Evolutionary conservation across 495 filamentous ascomycete genomes (phyloP), one percentile per base, ranked within the genome.

Genomic region (Letharia columbiana): DNA sequence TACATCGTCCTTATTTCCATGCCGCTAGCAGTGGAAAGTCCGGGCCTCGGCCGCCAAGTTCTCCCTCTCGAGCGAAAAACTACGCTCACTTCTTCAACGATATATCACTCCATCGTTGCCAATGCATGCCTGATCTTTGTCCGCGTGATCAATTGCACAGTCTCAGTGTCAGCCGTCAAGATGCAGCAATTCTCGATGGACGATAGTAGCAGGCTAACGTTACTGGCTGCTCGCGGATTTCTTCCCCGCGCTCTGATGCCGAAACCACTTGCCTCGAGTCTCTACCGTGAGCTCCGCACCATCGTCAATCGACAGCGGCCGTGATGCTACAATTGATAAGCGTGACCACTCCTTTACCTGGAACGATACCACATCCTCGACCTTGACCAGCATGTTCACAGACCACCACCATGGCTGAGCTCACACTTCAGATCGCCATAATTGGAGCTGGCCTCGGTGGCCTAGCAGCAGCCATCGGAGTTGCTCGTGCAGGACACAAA

Each of bases 391-490:
- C 12, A 64, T 60, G 42, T 35, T 40, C 31, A 50, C 35, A 57
- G 0, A 57, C 37, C n/a, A n/a, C 15, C n/a, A 62, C 35, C 33
- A 68, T 70, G 69, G 54, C 41, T 52, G 52, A 59, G 20, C 59
- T 63, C 56, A 61, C 28, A 62, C 63, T 78, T 20, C 68, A 80
- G 33, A 72, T 84, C 52, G 66, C 78, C 47, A 67, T 84, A 62
- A 76, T 81, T 20, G 82, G 82, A 4, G 82, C 79, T 33, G 82
- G 81, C 0, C 71, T 84, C 1, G 81, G 82, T 13, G 83, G 83
- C 40, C 69, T 85, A 15, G 75, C 81, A 42, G 77, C 78, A 31
- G 78, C 83, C 13, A 80, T 85, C 68, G 80, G 77, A 4, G 73
- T 82, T 20, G 69, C 74, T 28, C 62, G 66, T 66, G 62, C 67